Evolutionary conservation across 192 early-diverging fungal species (phyloP), one percentile per base, ranked within the genome.

Genomic region (Dissophora globulifera): DNA sequence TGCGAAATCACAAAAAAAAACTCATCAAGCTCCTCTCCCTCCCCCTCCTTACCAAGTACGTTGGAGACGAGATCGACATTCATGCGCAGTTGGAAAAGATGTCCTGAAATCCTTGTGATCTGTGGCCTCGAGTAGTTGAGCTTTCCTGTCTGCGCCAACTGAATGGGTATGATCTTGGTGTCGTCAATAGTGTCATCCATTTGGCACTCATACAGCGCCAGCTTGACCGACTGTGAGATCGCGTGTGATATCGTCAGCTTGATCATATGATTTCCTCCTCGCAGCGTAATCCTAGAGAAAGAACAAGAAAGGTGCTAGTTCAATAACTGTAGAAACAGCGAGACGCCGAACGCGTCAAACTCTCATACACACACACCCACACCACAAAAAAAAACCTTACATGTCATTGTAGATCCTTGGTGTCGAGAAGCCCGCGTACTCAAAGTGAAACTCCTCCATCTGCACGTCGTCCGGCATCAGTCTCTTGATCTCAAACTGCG

Each of bases 341-440:
- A n/a, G n/a, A n/a, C n/a, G n/a, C n/a, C n/a, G n/a, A n/a, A n/a
- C n/a, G n/a, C n/a, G n/a, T n/a, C n/a, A n/a, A n/a, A n/a, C n/a
- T n/a, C n/a, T n/a, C n/a, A n/a, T n/a, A n/a, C n/a, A n/a, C n/a
- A n/a, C n/a, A n/a, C n/a, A n/a, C n/a, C n/a, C n/a, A n/a, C n/a
- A n/a, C n/a, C n/a, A n/a, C n/a, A n/a, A n/a, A n/a, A n/a, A n/a
- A 17, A 59, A 3, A 17, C 11, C 72, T 76, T 76, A 76, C 87
- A 94, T 92, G 50, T 94, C 93, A 63, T 94, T 93, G 81, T 90
- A 94, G 30, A 94, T 93, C 12, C 93, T 68, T 10, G 93, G 91
- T 26, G 67, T 67, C 6, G 78, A 90, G 32, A 72, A 83, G 49
- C 79, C 54, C 62, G 92, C 92, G 58, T 94, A 94, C 69, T 94